A percentile compares a stretch with the other conserved stretches of the same genome.
Conservation (phyloP, 352 stramenopile genomes). For the Phytophthora pinifolia region DNA sequence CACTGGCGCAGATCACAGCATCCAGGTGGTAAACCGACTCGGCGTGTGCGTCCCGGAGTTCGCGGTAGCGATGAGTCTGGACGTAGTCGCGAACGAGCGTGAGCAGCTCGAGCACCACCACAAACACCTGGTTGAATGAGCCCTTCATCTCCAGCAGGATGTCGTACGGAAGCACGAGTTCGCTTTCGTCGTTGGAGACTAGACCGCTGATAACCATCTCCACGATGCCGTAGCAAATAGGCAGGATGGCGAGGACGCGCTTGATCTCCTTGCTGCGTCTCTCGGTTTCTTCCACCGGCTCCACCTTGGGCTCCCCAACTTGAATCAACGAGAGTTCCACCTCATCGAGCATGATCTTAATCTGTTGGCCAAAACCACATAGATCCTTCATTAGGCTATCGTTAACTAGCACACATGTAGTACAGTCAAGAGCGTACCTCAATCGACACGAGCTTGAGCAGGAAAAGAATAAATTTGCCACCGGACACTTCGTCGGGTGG, state of each 20-base stretch:
- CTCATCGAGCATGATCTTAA: conserved; percentile 87
- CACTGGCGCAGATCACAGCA: conserved; percentile 73
- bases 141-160: conserved; percentile 75
- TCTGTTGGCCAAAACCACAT: conserved; percentile 31
- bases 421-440: conserved; percentile 46
- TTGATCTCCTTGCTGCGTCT: conserved; percentile 55
- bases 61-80: conserved; percentile 66
- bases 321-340: conserved; percentile 69
- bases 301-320: conserved; percentile 58
- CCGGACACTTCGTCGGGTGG: conserved; percentile 52
- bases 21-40: conserved; percentile 56
- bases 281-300: conserved; percentile 42
- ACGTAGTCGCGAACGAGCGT: conserved; percentile 68
- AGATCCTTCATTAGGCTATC: not conserved
- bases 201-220: conserved; percentile 72
- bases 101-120: conserved; percentile 70
- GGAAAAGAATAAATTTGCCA: conserved; percentile 74
- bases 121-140: conserved; percentile 68
- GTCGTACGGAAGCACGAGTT: conserved; percentile 60
- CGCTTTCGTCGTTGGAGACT: conserved; percentile 48
- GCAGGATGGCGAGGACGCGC: conserved; percentile 59
- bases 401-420: not conserved
- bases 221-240: conserved; percentile 76
- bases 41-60: conserved; percentile 38
- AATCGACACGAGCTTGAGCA: conserved; percentile 79